phyloP scores from a whole-genome alignment of 192 early-diverging fungal species.

The Coemansia sp. region DNA sequence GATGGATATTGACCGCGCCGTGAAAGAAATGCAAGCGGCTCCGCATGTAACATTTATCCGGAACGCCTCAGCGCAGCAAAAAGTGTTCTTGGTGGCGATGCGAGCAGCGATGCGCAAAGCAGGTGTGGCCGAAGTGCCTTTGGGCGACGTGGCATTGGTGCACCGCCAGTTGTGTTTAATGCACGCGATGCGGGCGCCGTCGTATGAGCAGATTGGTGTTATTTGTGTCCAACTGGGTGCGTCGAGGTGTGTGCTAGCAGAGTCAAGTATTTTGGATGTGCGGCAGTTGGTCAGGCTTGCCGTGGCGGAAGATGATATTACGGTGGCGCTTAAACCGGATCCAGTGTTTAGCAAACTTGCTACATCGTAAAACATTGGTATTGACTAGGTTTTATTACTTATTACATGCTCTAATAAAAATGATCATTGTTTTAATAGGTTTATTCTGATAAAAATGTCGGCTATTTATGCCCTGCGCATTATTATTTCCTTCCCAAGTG shows the following conservation, averaged over 20 bases:
- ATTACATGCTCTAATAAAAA: neutral
- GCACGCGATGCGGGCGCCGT: constrained; percentile 61
- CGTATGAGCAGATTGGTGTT: constrained; percentile 59
- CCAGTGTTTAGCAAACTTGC: constrained; percentile 59
- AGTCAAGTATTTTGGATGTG: constrained; percentile 67
- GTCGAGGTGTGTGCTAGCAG: constrained; percentile 60
- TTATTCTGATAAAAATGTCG: neutral
- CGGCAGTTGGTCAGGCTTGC: constrained; percentile 69
- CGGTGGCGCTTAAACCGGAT: constrained; percentile 69
- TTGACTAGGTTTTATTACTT: neutral
- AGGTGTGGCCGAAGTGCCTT: constrained; percentile 72
- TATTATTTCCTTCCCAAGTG: no score
- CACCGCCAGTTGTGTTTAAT: constrained; percentile 68
- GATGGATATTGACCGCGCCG: constrained; percentile 70
- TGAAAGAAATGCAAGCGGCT: constrained; percentile 86
- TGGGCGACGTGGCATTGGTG: constrained; percentile 69
- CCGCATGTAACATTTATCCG: constrained; percentile 71
- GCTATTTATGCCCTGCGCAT: no score
- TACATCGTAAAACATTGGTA: constrained; percentile 14
- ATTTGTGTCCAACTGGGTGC: constrained; percentile 69
- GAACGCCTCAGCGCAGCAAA: constrained; percentile 76
- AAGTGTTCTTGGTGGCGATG: constrained; percentile 78
- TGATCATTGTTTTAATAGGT: neutral
- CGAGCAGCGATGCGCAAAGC: constrained; percentile 61
- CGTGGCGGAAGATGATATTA: constrained; percentile 75